phyloP scores from a whole-genome alignment of 148 eudicot species.

The Nyssa sinensis region DNA sequence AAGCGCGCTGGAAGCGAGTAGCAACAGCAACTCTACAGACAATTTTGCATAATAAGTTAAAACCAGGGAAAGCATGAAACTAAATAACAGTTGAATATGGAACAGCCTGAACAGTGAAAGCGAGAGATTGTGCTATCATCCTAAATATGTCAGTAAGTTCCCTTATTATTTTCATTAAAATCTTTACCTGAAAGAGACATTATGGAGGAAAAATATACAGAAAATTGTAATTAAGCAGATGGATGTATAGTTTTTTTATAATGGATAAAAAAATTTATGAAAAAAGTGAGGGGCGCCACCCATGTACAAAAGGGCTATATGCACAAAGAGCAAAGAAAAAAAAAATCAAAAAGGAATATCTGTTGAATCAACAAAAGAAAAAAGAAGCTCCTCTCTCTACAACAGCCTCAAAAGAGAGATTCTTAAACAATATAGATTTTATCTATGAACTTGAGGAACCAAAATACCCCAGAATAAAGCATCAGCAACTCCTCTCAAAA shows the following conservation, averaged over 20 bases:
- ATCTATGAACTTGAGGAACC: background rate
- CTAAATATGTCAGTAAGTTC: background rate
- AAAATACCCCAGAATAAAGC: background rate
- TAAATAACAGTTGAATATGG: background rate
- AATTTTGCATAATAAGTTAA: constrained; percentile 40
- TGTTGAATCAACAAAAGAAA: background rate
- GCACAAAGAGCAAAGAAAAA: background rate
- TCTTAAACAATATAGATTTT: background rate
- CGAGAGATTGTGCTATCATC: background rate
- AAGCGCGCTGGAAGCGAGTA: constrained; percentile 78
- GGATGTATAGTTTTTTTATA: background rate
- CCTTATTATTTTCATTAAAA: background rate
- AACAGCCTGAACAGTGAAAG: background rate
- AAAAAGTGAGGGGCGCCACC: background rate
- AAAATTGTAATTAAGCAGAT: background rate
- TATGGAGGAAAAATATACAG: background rate
- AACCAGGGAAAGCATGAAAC: constrained; percentile 13
- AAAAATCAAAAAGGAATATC: background rate
- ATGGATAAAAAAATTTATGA: background rate
- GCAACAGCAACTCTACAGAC: constrained; percentile 57
- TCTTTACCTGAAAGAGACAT: background rate
- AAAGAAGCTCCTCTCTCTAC: background rate
- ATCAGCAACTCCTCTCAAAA: no score
- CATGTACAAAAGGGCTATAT: background rate
- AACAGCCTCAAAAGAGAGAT: background rate